Base-by-base conservation (phyloP, 345 rosid genomes). In the Eucalyptus regnans region DNA sequence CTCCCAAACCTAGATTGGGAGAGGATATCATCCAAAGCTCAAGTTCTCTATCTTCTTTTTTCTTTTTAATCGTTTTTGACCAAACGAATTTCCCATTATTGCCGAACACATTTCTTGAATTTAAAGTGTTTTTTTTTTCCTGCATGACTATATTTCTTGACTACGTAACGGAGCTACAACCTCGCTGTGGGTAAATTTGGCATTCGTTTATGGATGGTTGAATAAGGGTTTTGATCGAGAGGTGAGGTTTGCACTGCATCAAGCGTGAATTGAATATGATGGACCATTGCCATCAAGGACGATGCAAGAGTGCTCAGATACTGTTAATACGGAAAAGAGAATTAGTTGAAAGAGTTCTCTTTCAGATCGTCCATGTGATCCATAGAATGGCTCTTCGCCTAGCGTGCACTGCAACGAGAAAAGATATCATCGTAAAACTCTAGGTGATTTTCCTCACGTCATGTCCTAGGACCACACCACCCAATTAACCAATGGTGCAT, bases 1-100 rank as follows among this genome's bases (percentile, higher is more conserved):
- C 58, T 52, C 58, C 4, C 0, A 52, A 2, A 52, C 2, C 23
- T 52, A 52, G 2, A 52, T 18, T 0, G 10, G 25, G 58, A 3
- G 58, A 52, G 58, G 58, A 52, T 52, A 52, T 52, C 58, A 20
- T 52, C 81, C 46, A 3, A 52, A 58, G 9, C 81, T 68, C 81
- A 71, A 37, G 46, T 71, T 71, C 81, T 37, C 25, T 37, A 5
- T 18, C 18, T 18, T 71, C 13, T 17, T 1, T 68, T 31, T 37
- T 37, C 13, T 37, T 71, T 18, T 52, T 20, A 52, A 52, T 52
- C 1, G 12, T 41, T 71, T 37, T 4, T 71, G 14, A 37, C 46
- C 2, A 71, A 18, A 17, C 1, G 0, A 18, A 71, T 71, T 33
- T 71, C 46, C 81, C 4, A 37, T 71, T 71, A 71, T 33, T 68